phyloP scores from a whole-genome alignment of 371 early-diverging fungal species.

The Parasitella parasitica region DNA sequence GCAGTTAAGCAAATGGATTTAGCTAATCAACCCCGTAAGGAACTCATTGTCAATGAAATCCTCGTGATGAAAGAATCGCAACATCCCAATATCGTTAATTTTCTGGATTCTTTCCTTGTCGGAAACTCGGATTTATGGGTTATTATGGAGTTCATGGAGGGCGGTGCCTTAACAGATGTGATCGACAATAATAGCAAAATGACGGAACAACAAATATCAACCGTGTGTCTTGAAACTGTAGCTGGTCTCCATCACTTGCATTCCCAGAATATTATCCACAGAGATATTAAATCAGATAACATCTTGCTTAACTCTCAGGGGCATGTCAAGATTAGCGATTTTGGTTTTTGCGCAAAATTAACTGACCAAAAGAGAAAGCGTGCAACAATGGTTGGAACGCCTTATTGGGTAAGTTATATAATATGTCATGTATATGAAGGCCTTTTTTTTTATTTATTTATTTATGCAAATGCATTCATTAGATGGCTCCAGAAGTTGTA shows the following conservation, averaged over 20 bases:
- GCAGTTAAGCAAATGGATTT: conserved; percentile 99
- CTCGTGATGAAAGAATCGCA: conserved; percentile 92
- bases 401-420: conserved; percentile 59
- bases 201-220: conserved; percentile 90
- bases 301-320: conserved; percentile 84
- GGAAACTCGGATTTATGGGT: conserved; percentile 91
- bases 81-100: conserved; percentile 96
- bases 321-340: conserved; percentile 91
- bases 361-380: conserved; percentile 83
- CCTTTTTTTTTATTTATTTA: background rate
- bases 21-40: conserved; percentile 88
- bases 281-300: conserved; percentile 98
- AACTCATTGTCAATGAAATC: conserved; percentile 95
- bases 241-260: conserved; percentile 93
- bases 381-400: conserved; percentile 96
- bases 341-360: conserved; percentile 94
- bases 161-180: conserved; percentile 95
- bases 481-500: conserved; percentile 91
- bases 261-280: conserved; percentile 87
- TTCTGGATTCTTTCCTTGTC: conserved; percentile 86
- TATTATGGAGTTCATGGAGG: conserved; percentile 99
- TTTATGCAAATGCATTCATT: too few species aligned
- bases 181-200: conserved; percentile 88
- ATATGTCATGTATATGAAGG: conserved; percentile 45
- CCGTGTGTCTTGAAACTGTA: conserved; percentile 86